Evolutionary conservation across 306 rosid species (phyloP), one percentile per base, ranked within the genome.

Genomic region (Pterocarpus santalinus): DNA sequence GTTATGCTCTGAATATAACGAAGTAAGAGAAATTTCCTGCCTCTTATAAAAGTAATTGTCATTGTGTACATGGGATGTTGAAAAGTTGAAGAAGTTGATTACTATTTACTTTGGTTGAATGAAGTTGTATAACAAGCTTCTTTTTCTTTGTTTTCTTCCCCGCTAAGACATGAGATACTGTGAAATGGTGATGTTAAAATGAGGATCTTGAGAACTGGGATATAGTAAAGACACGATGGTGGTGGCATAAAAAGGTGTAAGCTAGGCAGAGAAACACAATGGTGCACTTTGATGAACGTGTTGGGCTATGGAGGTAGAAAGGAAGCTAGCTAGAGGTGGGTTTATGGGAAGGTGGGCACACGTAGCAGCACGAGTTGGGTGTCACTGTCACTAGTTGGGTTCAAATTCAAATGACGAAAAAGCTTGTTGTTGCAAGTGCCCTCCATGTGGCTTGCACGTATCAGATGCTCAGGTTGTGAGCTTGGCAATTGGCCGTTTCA

Each of bases 271-370:
- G 80, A 44, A 75, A 41, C 17, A 62, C 16, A 33, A 16, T 16
- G 36, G 68, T n/a, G 32, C 16, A 5, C 30, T 62, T 8, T 43
- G 7, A 33, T 51, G 64, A 16, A 76, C 72, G 73, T 76, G 73
- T 64, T 34, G 52, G 64, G 16, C 34, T 34, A 22, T 63, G 16
- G 62, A 64, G 38, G n/a, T 30, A 17, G 34, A 34, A n/a, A 72
- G 69, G 51, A 63, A 63, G 15, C 10, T 13, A 38, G 28, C 28
- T 22, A 22, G 28, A 62, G 33, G 34, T 7, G 34, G 22, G 34
- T 10, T 0, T 43, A 46, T 75, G 7, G 71, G 4, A 14, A 13
- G 35, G n/a, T n/a, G n/a, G n/a, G 80, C 80, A 0, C 28, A 76
- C 73, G 73, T 76, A 76, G 80, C 79, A 75, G 16, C 28, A 1